Percentiles rank a stretch among this genome's conserved stretches.
phyloP scores from a whole-genome alignment of 495 filamentous ascomycete genomes.

The Daldinia bambusicola region DNA sequence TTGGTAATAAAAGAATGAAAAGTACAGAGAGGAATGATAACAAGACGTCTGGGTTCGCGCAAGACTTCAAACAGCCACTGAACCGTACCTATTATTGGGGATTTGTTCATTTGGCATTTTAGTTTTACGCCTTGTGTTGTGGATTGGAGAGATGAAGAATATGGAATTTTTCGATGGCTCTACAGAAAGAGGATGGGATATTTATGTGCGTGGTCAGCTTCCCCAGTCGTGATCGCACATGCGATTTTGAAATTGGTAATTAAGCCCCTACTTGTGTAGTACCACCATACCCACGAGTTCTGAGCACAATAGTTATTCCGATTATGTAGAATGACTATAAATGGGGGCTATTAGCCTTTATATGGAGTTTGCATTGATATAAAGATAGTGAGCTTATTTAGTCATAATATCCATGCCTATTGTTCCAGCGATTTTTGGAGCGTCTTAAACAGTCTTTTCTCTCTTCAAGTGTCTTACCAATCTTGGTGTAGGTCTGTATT shows the following conservation, averaged over 20 bases:
- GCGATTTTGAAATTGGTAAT: constrained; percentile 38
- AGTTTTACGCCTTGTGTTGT: constrained; percentile 5
- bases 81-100: constrained; percentile 34
- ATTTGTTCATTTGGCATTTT: constrained; percentile 36
- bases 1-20: constrained; percentile 13
- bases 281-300: constrained; percentile 6
- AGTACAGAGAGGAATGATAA: not conserved
- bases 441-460: too few relatives aligned
- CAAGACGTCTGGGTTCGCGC: not conserved
- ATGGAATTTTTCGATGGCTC: not conserved
- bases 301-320: constrained; percentile 9
- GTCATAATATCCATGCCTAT: not conserved
- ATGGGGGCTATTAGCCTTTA: not conserved
- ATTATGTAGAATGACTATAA: not conserved
- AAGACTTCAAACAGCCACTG: constrained; percentile 9
- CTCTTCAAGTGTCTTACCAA: too few relatives aligned
- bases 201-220: constrained; percentile 1
- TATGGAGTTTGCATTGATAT: not conserved
- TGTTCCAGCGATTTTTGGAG: too few relatives aligned
- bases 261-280: constrained; percentile 15
- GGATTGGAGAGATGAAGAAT: constrained; percentile 3
- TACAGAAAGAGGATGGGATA: not conserved
- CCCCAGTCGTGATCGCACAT: constrained; percentile 36
- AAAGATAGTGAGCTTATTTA: not conserved
- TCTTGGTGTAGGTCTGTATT: constrained; percentile 5